Conservation (phyloP, 257 asterid genomes). For the Nicotiana attenuata region DNA sequence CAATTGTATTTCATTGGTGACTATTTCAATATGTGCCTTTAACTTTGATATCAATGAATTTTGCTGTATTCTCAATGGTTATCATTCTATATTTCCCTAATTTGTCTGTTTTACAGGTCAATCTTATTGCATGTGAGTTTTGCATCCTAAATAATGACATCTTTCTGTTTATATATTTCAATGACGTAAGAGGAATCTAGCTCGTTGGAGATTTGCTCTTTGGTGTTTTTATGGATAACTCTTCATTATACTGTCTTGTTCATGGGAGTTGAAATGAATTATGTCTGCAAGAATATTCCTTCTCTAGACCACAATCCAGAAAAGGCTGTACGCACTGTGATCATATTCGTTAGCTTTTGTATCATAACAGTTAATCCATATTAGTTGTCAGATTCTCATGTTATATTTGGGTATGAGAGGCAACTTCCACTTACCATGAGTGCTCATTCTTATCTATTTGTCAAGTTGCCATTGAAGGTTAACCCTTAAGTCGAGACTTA, state of each 20-base stretch:
- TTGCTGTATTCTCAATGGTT: not conserved
- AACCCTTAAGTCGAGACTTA: not conserved
- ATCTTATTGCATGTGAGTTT: not conserved
- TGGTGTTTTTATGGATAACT: not conserved
- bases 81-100: not conserved
- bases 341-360: not conserved
- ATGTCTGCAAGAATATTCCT: not conserved
- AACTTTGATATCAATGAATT: constrained; percentile 14
- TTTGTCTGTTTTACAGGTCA: not conserved
- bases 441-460: not conserved
- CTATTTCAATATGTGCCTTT: constrained; percentile 22
- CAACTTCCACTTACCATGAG: not conserved
- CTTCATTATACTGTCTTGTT: not conserved
- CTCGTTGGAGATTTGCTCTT: not conserved
- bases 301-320: not conserved
- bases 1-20: constrained; percentile 23
- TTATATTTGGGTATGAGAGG: not conserved
- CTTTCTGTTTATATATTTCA: not conserved
- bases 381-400: not conserved
- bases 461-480: not conserved
- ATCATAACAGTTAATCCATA: not conserved
- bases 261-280: not conserved
- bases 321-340: not conserved
- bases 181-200: not conserved
- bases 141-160: not conserved